These are phyloP conservation scores for Lepidium africanum DNA, from an alignment of 345 rosid genomes.

Conservation along the genomic window DNA sequence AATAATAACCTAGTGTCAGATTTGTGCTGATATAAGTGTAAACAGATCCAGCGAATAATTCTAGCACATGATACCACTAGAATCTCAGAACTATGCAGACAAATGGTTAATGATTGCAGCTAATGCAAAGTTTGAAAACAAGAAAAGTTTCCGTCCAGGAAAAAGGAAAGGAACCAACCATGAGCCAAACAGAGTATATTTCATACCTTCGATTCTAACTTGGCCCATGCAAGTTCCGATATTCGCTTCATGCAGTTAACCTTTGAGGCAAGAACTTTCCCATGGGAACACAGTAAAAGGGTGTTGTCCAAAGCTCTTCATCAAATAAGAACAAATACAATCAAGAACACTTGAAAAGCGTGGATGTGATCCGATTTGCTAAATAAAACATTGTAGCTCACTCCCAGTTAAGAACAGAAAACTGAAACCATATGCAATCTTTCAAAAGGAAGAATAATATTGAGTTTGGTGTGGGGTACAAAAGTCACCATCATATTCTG, in stretches of 20 bases:
- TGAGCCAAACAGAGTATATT: neutral
- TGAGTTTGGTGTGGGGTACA: neutral
- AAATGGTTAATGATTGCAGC: neutral
- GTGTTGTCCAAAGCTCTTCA: constrained; percentile 61
- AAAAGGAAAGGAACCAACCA: constrained; percentile 8
- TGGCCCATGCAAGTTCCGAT: constrained; percentile 68
- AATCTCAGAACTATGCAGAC: neutral
- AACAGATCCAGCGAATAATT: neutral
- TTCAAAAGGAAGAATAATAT: neutral
- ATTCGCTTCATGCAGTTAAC: constrained; percentile 71
- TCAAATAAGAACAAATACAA: constrained; percentile 7
- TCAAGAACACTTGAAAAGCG: constrained; percentile 5
- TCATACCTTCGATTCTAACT: constrained; percentile 65
- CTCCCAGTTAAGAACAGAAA: neutral
- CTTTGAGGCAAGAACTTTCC: constrained; percentile 69
- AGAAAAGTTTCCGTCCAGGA: neutral
- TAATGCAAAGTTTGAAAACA: constrained; percentile 2
- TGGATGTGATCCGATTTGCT: constrained; percentile 10
- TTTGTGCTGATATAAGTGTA: neutral
- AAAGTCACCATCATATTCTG: neutral
- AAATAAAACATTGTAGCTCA: neutral
- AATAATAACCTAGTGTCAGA: neutral
- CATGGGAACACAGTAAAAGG: constrained; percentile 69
- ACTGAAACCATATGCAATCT: constrained; percentile 2
- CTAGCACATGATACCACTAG: constrained; percentile 1